Percentiles rank a stretch among this genome's conserved stretches.
Conservation (phyloP, 257 asterid species). For the Solanum chmielewskii region DNA sequence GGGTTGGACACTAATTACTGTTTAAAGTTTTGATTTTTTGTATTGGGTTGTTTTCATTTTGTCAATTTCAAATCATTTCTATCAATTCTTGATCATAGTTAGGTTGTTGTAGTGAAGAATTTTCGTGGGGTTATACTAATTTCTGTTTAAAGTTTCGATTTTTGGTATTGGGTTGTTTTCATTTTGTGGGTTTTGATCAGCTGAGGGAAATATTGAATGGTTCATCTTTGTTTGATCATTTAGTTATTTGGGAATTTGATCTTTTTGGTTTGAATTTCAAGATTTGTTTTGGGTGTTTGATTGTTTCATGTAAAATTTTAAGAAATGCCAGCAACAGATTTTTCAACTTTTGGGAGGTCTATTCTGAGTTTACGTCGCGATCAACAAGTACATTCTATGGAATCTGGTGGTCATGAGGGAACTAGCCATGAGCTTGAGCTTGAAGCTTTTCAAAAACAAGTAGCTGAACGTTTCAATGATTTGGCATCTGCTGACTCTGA, state of each 20-base stretch:
- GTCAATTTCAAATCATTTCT: not conserved
- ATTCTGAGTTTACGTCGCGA: constrained; percentile 34
- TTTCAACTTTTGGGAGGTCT: constrained; percentile 15
- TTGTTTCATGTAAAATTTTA: not conserved
- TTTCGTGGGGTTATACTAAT: not conserved
- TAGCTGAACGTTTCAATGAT: constrained; percentile 32
- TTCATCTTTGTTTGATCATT: not conserved
- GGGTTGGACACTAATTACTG: not conserved
- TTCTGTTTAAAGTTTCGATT: not conserved
- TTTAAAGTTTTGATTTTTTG: not conserved
- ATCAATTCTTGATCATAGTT: not conserved
- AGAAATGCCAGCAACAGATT: constrained; percentile 5
- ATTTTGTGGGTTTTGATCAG: not conserved
- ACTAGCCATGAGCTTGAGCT: constrained; percentile 26
- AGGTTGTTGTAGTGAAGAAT: not conserved
- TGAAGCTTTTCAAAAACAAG: constrained; percentile 45
- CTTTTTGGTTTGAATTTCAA: not conserved
- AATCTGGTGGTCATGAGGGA: constrained; percentile 16
- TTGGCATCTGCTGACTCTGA: constrained; percentile 26
- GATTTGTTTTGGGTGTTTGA: not conserved
- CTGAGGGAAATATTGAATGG: not conserved
- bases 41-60: not conserved
- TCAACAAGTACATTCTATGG: constrained; percentile 46
- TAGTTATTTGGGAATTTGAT: not conserved
- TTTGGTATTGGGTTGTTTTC: not conserved